Percentiles rank a stretch among this genome's conserved stretches.
Conservation (phyloP, 164 flowering plant genomes). For the Dillenia turbinata region DNA sequence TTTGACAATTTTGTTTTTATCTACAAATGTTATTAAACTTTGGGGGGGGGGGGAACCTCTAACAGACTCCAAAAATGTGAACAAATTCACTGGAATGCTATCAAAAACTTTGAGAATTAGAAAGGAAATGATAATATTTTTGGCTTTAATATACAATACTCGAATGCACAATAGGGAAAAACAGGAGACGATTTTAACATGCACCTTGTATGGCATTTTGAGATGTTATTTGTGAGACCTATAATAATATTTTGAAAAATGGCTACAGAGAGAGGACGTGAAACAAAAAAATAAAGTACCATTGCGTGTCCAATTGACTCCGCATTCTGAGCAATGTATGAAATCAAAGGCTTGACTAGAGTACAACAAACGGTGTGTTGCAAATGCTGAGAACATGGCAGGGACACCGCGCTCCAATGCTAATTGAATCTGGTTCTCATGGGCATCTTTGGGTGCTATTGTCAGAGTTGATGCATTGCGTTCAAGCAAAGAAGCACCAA, state of each 20-base stretch:
- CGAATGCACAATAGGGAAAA: too few relatives aligned
- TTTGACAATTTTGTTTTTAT: too few relatives aligned
- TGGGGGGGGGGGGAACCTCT: too few relatives aligned
- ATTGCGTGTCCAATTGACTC: conserved; percentile 79
- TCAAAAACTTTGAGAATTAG: too few relatives aligned
- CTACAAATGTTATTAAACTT: too few relatives aligned
- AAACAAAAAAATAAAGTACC: conserved; percentile 29
- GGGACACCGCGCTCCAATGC: conserved; percentile 85
- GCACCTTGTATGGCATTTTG: background rate
- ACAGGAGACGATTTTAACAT: too few relatives aligned
- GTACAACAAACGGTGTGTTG: conserved; percentile 54
- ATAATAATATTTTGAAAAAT: conserved; percentile 2
- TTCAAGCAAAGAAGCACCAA: conserved; percentile 65
- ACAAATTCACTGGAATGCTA: too few relatives aligned
- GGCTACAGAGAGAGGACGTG: background rate
- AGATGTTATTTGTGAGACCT: conserved; percentile 2
- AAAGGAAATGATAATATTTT: too few relatives aligned
- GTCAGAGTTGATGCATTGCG: conserved; percentile 65
- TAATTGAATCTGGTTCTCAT: conserved; percentile 81
- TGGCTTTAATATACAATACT: background rate
- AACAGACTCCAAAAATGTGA: too few relatives aligned
- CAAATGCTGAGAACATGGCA: conserved; percentile 72
- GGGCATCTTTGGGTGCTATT: conserved; percentile 77
- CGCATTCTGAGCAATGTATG: conserved; percentile 78
- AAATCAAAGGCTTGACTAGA: conserved; percentile 84